Conservation (phyloP, 225 moss, liverwort and hornwort genomes). For the Marchantia polymorpha region DNA sequence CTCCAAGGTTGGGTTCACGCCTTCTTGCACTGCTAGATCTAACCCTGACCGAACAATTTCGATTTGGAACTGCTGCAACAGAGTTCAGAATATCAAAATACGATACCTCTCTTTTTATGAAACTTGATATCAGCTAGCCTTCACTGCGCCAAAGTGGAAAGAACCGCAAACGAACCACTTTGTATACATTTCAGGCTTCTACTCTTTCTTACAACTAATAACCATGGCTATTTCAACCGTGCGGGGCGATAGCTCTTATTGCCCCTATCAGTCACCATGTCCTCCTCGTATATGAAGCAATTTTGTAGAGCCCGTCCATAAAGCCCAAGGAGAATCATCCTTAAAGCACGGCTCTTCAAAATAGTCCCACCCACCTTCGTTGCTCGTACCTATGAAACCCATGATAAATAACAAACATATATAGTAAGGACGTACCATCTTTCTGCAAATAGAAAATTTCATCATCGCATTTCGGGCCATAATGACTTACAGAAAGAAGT, state of each 20-base stretch:
- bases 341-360: slow-evolving; percentile 60
- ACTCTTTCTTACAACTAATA: too few relatives aligned
- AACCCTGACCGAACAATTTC: too few relatives aligned
- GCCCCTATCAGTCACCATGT: not conserved
- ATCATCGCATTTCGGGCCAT: not conserved
- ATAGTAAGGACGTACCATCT: not conserved
- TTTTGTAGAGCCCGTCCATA: slow-evolving; percentile 79
- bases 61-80: too few relatives aligned
- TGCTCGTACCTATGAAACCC: slow-evolving; percentile 43
- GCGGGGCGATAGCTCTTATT: not conserved
- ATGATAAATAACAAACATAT: not conserved
- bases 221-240: not conserved
- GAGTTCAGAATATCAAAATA: too few relatives aligned
- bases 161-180: too few relatives aligned
- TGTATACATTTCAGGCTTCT: too few relatives aligned
- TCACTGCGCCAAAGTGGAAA: too few relatives aligned
- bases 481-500: slow-evolving; percentile 58
- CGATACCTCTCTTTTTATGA: too few relatives aligned
- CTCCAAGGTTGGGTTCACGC: too few relatives aligned
- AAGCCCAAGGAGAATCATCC: slow-evolving; percentile 56
- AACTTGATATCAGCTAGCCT: too few relatives aligned
- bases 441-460: not conserved
- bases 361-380: slow-evolving; percentile 40
- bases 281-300: slow-evolving; percentile 68
- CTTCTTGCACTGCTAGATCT: too few relatives aligned